Percentiles rank a stretch among this genome's conserved stretches.
Evolutionary conservation across 1,139 yeast genomes (phyloP).

Genomic region (Protomyces gravidus): DNA sequence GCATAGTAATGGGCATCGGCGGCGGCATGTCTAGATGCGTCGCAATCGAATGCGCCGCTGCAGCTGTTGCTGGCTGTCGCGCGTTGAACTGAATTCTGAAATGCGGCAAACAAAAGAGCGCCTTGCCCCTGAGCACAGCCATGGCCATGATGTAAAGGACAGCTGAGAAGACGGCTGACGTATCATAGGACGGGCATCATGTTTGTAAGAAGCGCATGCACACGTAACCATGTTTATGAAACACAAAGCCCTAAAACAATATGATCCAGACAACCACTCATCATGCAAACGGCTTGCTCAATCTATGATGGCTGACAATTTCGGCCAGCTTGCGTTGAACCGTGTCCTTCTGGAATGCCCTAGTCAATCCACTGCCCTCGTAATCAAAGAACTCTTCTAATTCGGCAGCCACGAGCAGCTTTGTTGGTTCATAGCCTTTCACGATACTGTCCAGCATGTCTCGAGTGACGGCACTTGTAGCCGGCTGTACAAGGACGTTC

Average conservation of each 20-base stretch:
- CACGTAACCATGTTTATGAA: too few relatives aligned
- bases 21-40: background rate
- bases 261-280: background rate
- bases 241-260: too few relatives aligned
- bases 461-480: slow-evolving; percentile 9
- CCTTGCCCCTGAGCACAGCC: too few relatives aligned
- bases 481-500: slow-evolving; percentile 4
- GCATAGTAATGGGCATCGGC: background rate
- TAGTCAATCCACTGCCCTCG: slow-evolving; percentile 11
- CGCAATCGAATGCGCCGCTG: background rate
- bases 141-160: too few relatives aligned
- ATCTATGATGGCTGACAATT: slow-evolving; percentile 9
- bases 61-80: too few relatives aligned
- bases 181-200: too few relatives aligned
- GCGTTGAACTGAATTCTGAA: too few relatives aligned
- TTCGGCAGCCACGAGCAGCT: slow-evolving; percentile 5
- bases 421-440: slow-evolving; percentile 8
- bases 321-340: slow-evolving; percentile 15
- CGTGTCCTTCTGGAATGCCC: slow-evolving; percentile 15
- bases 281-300: slow-evolving; percentile 3
- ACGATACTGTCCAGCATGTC: slow-evolving; percentile 6
- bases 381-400: slow-evolving; percentile 18
- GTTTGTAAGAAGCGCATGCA: too few relatives aligned
- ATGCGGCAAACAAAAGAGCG: too few relatives aligned
- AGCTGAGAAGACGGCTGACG: too few relatives aligned